Percentiles rank a stretch among this genome's conserved stretches.
phyloP scores from a whole-genome alignment of 805 yeast species.

The Zygoascus biomembranicola region DNA sequence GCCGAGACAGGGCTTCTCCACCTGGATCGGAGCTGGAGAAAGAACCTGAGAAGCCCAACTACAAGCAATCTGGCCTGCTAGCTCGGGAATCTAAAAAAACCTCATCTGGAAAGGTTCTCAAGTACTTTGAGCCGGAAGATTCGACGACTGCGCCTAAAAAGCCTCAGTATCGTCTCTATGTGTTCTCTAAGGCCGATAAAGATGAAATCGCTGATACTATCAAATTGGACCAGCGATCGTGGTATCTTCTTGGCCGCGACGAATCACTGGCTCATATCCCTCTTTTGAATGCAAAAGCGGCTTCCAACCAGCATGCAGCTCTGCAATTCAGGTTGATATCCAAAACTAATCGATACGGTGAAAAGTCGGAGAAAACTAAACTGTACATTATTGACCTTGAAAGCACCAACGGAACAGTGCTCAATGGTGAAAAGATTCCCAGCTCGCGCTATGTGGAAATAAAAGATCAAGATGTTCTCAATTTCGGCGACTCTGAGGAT shows the following conservation, averaged over 20 bases:
- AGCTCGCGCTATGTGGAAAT: slow-evolving; percentile 36
- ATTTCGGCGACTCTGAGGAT: slow-evolving; percentile 26
- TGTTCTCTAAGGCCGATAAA: slow-evolving; percentile 24
- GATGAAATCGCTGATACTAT: slow-evolving; percentile 12
- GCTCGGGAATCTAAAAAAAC: slow-evolving; percentile 28
- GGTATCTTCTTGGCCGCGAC: slow-evolving; percentile 33
- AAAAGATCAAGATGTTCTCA: slow-evolving; percentile 33
- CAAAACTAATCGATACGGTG: slow-evolving; percentile 13
- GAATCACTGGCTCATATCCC: slow-evolving; percentile 31
- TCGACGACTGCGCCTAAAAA: slow-evolving; percentile 20
- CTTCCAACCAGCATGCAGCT: slow-evolving; percentile 44
- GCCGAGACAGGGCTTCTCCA: neutral
- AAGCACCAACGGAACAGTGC: slow-evolving; percentile 39
- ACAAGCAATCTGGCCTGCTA: slow-evolving; percentile 36
- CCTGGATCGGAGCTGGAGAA: neutral
- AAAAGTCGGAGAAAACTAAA: slow-evolving; percentile 11
- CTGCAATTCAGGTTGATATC: slow-evolving; percentile 34
- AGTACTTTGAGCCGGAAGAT: slow-evolving; percentile 30
- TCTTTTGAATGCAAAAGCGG: slow-evolving; percentile 28
- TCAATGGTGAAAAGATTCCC: slow-evolving; percentile 36
- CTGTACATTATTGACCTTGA: slow-evolving; percentile 41
- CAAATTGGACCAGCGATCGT: slow-evolving; percentile 24
- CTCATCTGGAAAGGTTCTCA: slow-evolving; percentile 30
- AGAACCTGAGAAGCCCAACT: slow-evolving; percentile 23
- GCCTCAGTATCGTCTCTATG: slow-evolving; percentile 24